phyloP scores from a whole-genome alignment of 1,284 basidiomycete genomes.

The Cryptococcus wingfieldii region DNA sequence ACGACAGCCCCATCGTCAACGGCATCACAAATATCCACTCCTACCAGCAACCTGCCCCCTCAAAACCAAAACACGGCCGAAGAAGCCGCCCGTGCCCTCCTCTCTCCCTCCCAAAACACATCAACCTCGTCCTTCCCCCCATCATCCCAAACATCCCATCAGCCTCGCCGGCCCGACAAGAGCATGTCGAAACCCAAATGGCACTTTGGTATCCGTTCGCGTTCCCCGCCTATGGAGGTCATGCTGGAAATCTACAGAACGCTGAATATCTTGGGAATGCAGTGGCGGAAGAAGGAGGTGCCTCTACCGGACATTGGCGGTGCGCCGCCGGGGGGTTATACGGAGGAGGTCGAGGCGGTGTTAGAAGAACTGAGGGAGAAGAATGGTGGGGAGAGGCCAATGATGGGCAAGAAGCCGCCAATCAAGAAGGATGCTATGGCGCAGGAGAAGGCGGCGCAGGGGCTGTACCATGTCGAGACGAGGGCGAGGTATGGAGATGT shows the following conservation, averaged over 20 bases:
- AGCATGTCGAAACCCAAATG: conserved; percentile 62
- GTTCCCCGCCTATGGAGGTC: conserved; percentile 96
- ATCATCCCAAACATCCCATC: conserved; percentile 10
- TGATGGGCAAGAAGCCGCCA: conserved; percentile 37
- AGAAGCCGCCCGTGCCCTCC: conserved; percentile 39
- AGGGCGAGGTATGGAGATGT: conserved; percentile 82
- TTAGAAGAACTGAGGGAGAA: conserved; percentile 52
- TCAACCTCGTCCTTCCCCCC: neutral
- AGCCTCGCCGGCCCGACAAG: conserved; percentile 26
- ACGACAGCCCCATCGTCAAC: conserved; percentile 9
- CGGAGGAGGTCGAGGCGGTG: conserved; percentile 40
- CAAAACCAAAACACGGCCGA: conserved; percentile 27
- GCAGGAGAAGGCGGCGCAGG: conserved; percentile 54
- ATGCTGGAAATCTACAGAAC: conserved; percentile 98
- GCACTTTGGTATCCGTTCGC: conserved; percentile 96
- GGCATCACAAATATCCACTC: conserved; percentile 7
- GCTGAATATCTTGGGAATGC: conserved; percentile 88
- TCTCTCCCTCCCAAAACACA: conserved; percentile 11
- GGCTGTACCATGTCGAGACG: conserved; percentile 91
- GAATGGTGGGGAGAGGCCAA: conserved; percentile 29
- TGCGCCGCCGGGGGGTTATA: conserved; percentile 34
- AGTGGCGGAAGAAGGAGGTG: conserved; percentile 67
- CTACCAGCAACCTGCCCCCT: conserved; percentile 2
- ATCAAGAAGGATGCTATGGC: conserved; percentile 49
- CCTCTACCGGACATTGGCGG: conserved; percentile 64